Evolutionary conservation across 2,329 filamentous ascomycete species (phyloP).

Genomic region (Pestalotiopsis sp.): DNA sequence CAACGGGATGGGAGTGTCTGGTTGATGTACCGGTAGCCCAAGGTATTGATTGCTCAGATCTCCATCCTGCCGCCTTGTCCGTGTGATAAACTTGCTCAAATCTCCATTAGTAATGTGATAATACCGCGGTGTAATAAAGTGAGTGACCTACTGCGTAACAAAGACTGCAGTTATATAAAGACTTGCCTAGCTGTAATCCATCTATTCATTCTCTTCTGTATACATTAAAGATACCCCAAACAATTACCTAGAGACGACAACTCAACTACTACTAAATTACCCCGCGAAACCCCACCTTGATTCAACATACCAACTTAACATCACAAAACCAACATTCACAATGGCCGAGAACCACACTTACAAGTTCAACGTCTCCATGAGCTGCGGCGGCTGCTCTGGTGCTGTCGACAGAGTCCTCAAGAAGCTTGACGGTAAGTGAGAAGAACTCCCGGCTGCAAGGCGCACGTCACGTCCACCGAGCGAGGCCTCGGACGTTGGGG

Average conservation of each 20-base stretch:
- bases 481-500: background rate
- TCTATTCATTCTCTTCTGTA: background rate
- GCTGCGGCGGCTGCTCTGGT: constrained; percentile 93
- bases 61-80: background rate
- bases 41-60: background rate
- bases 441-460: background rate
- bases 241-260: background rate
- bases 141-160: constrained; percentile 1
- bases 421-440: constrained; percentile 78
- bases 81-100: constrained; percentile 6
- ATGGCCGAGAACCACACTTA: constrained; percentile 87
- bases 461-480: background rate
- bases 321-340: constrained; percentile 25
- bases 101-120: background rate
- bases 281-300: background rate
- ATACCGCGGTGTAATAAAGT: background rate
- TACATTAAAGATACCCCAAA: background rate
- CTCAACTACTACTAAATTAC: background rate
- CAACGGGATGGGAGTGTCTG: background rate
- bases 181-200: background rate
- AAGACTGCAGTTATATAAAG: background rate
- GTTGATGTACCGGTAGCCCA: background rate
- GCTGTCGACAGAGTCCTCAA: constrained; percentile 90
- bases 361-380: constrained; percentile 95
- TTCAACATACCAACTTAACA: background rate